phyloP scores from a whole-genome alignment of 2,329 filamentous ascomycete species.

The Chaetoscypha palmicola region DNA sequence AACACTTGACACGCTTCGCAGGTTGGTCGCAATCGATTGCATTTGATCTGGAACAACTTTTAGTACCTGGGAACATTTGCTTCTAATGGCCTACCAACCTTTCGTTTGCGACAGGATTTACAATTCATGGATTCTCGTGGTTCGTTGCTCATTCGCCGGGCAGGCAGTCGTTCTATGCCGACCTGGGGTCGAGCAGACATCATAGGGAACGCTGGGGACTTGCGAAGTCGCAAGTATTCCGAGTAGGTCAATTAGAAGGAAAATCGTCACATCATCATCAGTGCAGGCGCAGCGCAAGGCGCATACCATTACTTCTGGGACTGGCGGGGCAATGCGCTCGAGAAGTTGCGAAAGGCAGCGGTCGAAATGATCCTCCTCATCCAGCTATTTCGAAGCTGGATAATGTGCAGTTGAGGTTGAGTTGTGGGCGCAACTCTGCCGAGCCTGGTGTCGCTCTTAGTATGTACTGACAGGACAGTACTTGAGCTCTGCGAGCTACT shows the following conservation, averaged over 20 bases:
- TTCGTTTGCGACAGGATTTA: constrained; percentile 88
- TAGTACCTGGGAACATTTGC: constrained; percentile 20
- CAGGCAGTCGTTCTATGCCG: constrained; percentile 31
- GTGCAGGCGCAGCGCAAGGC: constrained; percentile 15
- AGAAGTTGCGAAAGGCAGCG: too few relatives aligned
- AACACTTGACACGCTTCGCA: constrained; percentile 89
- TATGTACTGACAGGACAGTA: too few relatives aligned
- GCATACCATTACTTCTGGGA: constrained; percentile 15
- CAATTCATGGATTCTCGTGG: constrained; percentile 91
- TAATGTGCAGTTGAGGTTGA: constrained; percentile 6
- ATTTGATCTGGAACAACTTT: constrained; percentile 65
- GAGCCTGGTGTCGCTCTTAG: too few relatives aligned
- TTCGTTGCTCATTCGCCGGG: constrained; percentile 38
- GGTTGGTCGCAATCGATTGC: constrained; percentile 74
- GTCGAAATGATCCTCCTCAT: too few relatives aligned
- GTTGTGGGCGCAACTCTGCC: too few relatives aligned
- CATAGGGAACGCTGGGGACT: constrained; percentile 10
- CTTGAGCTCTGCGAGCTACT: too few relatives aligned
- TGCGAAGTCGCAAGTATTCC: constrained; percentile 5
- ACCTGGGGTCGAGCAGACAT: constrained; percentile 31
- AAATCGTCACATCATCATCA: constrained; percentile 27
- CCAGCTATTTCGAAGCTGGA: too few relatives aligned
- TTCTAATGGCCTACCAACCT: constrained; percentile 49
- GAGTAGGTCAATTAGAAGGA: constrained; percentile 11
- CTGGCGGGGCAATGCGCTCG: constrained; percentile 7